Base-by-base conservation (phyloP, 148 eudicot species). In the Chenopodium formosanum region DNA sequence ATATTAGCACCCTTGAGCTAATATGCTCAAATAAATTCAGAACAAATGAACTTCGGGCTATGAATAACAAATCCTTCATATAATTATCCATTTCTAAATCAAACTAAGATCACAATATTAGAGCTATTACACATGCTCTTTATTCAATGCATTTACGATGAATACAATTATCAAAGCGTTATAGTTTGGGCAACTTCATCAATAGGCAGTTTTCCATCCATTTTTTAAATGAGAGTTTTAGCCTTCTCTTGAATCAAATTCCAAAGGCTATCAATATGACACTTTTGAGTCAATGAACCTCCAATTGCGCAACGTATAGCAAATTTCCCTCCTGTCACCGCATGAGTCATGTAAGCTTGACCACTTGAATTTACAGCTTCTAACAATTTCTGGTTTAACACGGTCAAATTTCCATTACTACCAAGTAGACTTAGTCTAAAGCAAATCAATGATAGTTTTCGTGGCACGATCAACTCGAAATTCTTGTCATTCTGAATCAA, bases 331-430 rank as follows among this genome's bases (percentile, higher is more conserved):
- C 89, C 88, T 0, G 76, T 78, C 9, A 83, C 75, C 0, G 88
- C 82, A 78, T 88, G 92, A 37, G 85, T 90, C 89, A 90, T 84
- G 82, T 85, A 88, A 22, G 83, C 86, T 22, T 65, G 65, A 6
- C 92, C 92, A 17, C 84, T 83, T 12, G 85, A 87, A 64, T 90
- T 88, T 4, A 90, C 82, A 47, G 82, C 80, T 56, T 90, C 91
- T 20, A 90, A 78, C 13, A 85, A 52, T 52, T 82, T 82, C 83
- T 80, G 47, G 78, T 88, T 90, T 48, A 85, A 14, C 53, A 50
- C n/a, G 47, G 62, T 56, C 62, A 56, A 4, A 56, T 82, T 37
- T 5, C 7, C 40, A 37, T 37, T 70, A 46, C 66, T 20, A 44
- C 53, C 34, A n/a, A 8, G 37, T 4, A 64, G 79, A n/a, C 32